phyloP scores from a whole-genome alignment of 2,329 filamentous ascomycete genomes.

The Rhynchosporium secalis region DNA sequence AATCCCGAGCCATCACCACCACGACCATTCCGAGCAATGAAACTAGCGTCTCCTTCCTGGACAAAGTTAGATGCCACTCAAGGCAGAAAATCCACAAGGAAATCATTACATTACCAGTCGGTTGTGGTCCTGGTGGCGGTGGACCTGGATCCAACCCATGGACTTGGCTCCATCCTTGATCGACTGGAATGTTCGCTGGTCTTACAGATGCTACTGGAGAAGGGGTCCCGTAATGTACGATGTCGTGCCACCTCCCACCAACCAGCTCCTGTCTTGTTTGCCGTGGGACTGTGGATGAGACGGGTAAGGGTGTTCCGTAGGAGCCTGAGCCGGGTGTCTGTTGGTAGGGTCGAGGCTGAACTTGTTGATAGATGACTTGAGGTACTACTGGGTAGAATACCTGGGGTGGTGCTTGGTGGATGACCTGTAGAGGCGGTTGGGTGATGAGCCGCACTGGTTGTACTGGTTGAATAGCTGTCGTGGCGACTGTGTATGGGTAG shows the following conservation, averaged over 20 bases:
- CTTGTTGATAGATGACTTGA: not conserved
- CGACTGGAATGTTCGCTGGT: not conserved
- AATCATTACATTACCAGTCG: slow-evolving; percentile 8
- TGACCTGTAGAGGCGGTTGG: not conserved
- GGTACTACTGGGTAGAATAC: not conserved
- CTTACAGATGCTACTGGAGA: not conserved
- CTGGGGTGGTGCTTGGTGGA: not conserved
- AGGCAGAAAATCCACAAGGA: not conserved
- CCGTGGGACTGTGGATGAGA: not conserved
- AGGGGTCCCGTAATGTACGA: slow-evolving; percentile 11
- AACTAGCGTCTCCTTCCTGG: not conserved
- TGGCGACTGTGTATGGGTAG: not conserved
- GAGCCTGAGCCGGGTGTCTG: slow-evolving; percentile 16
- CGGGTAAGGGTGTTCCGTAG: slow-evolving; percentile 6
- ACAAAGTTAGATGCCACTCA: not conserved
- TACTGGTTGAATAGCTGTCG: not conserved
- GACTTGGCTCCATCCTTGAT: slow-evolving; percentile 12
- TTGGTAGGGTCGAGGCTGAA: not conserved
- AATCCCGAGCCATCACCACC: not conserved
- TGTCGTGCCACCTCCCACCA: not conserved
- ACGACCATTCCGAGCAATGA: not conserved
- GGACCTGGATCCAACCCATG: slow-evolving; percentile 17
- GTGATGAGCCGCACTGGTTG: not conserved
- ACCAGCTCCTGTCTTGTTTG: not conserved
- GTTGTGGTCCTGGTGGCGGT: slow-evolving; percentile 8